Percentiles rank a stretch among this genome's conserved stretches.
Conservation (phyloP, 192 early-diverging fungal genomes). For the Coemansia sp. region DNA sequence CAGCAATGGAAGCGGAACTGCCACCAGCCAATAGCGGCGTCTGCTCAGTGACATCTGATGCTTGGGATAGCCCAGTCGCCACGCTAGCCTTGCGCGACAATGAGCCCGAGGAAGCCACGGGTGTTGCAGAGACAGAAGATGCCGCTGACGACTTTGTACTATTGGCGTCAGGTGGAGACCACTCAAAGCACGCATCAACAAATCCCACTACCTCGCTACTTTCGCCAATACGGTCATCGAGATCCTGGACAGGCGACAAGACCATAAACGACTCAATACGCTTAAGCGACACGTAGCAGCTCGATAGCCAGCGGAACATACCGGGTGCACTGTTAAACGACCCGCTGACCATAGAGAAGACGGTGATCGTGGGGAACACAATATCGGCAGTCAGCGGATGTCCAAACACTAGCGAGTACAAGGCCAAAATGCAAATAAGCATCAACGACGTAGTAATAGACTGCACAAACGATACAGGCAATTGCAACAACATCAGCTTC, state of each 20-base stretch:
- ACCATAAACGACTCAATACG: constrained; percentile 78
- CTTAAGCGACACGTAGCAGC: constrained; percentile 65
- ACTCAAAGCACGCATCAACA: constrained; percentile 49
- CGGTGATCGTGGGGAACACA: constrained; percentile 72
- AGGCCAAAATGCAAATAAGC: constrained; percentile 63
- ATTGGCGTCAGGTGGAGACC: constrained; percentile 12
- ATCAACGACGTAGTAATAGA: constrained; percentile 61
- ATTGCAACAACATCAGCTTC: constrained; percentile 59
- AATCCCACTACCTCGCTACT: constrained; percentile 29
- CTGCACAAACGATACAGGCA: constrained; percentile 59
- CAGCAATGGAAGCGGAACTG: constrained; percentile 2
- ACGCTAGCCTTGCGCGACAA: constrained; percentile 17
- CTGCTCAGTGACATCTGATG: not conserved
- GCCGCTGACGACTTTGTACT: not conserved
- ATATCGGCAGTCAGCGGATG: constrained; percentile 65
- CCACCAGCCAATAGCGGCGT: constrained; percentile 7
- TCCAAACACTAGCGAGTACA: constrained; percentile 61
- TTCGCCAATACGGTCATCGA: constrained; percentile 42
- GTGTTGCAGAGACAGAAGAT: not conserved
- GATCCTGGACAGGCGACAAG: constrained; percentile 68
- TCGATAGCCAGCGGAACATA: constrained; percentile 61
- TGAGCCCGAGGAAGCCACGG: not conserved
- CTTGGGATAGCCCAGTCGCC: not conserved
- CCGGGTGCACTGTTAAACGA: constrained; percentile 67
- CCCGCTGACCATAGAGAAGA: constrained; percentile 72